Evolutionary conservation across 2,329 filamentous ascomycete species (phyloP).

Genomic region (Cladophialophora exuberans): DNA sequence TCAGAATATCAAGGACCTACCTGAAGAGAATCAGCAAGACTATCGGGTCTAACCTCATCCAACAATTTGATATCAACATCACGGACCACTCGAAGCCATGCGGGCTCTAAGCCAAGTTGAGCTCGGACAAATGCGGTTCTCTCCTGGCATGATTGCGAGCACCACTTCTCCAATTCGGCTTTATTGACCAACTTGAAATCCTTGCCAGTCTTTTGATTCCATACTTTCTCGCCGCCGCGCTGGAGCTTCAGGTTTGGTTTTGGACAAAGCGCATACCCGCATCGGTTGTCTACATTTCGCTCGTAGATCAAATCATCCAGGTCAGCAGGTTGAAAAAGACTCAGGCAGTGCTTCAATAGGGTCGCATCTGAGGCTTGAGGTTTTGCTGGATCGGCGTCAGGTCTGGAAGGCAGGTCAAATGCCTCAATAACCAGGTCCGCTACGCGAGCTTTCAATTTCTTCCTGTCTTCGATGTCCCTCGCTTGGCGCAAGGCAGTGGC

Average conservation of each 20-base stretch:
- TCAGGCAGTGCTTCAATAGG: conserved; percentile 68
- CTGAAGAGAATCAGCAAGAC: conserved; percentile 20
- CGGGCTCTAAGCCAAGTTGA: conserved; percentile 82
- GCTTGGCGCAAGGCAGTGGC: conserved; percentile 82
- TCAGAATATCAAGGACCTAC: conserved; percentile 3
- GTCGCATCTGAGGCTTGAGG: conserved; percentile 64
- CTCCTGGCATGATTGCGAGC: conserved; percentile 75
- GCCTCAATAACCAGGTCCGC: conserved; percentile 72
- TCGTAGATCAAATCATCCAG: conserved; percentile 88
- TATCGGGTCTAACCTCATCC: conserved; percentile 58
- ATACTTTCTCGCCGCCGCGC: conserved; percentile 57
- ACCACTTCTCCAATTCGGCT: conserved; percentile 83
- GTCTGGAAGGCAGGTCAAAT: conserved; percentile 63
- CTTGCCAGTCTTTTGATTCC: conserved; percentile 60
- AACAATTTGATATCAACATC: conserved; percentile 63
- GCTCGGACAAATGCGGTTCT: conserved; percentile 84
- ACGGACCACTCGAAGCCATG: conserved; percentile 75
- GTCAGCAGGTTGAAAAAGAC: conserved; percentile 80
- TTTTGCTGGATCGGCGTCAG: conserved; percentile 52
- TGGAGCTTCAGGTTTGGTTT: conserved; percentile 61
- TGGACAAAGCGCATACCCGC: conserved; percentile 82
- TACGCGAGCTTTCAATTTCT: conserved; percentile 75
- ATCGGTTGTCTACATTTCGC: conserved; percentile 79
- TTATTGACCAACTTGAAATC: conserved; percentile 68
- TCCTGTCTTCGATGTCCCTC: conserved; percentile 77